These are phyloP conservation scores for Gastrolobium bilobum DNA, from an alignment of 306 rosid species.

Conservation along the genomic window DNA sequence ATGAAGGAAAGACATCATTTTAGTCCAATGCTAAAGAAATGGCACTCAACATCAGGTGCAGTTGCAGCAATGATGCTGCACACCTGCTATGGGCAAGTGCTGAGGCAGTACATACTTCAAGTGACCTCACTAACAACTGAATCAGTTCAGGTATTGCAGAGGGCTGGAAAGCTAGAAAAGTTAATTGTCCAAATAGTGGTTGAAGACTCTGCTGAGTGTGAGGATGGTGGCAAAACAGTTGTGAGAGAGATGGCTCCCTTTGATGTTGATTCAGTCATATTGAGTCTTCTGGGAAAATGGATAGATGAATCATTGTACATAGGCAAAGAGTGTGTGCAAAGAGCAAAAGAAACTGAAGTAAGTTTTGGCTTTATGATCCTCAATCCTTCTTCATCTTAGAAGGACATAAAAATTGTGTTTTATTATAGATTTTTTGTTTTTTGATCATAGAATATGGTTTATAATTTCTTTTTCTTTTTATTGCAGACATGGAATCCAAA, in stretches of 20 bases:
- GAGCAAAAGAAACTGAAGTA: constrained; percentile 88
- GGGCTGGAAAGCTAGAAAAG: constrained; percentile 84
- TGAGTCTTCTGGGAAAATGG: constrained; percentile 79
- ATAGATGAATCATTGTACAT: constrained; percentile 63
- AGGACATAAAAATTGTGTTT: constrained; percentile 5
- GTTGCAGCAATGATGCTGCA: constrained; percentile 81
- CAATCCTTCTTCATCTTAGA: constrained; percentile 1
- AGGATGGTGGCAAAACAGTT: constrained; percentile 86
- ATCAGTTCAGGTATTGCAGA: constrained; percentile 74
- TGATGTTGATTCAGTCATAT: constrained; percentile 78
- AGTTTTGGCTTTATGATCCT: constrained; percentile 38
- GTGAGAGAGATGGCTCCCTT: constrained; percentile 86
- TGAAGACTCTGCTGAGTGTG: constrained; percentile 83
- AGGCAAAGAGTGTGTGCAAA: constrained; percentile 61
- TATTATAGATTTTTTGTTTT: constrained; percentile 12
- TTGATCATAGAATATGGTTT: constrained; percentile 2
- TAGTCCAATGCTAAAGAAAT: constrained; percentile 77
- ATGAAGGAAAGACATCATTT: constrained; percentile 78
- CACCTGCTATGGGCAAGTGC: constrained; percentile 68
- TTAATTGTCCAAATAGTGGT: constrained; percentile 78
- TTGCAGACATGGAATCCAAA: constrained; percentile 92
- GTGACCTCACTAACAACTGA: constrained; percentile 61
- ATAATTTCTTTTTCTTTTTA: background rate
- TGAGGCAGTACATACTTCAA: constrained; percentile 70
- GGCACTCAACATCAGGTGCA: constrained; percentile 84